phyloP scores from a whole-genome alignment of 164 flowering plant genomes.

The Saururus chinensis region DNA sequence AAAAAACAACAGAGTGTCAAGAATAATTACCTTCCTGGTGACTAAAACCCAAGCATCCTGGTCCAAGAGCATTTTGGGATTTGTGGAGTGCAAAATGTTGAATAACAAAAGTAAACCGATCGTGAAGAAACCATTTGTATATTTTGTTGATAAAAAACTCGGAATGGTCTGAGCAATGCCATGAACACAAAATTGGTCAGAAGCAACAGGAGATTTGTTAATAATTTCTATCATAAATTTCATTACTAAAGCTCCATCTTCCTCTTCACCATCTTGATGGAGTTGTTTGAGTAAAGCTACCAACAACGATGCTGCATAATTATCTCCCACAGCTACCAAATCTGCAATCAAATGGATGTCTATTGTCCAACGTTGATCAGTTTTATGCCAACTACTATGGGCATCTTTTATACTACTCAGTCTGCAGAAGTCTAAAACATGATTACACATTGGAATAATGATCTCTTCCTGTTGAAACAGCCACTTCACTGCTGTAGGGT shows the following conservation, averaged over 20 bases:
- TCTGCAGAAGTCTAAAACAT: conserved; percentile 54
- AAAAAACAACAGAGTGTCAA: neutral
- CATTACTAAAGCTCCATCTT: conserved; percentile 37
- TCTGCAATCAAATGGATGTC: conserved; percentile 36
- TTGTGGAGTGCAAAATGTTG: conserved; percentile 37
- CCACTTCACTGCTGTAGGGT: conserved; percentile 61
- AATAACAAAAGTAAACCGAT: conserved; percentile 32
- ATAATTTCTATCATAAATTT: conserved; percentile 33
- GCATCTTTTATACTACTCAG: conserved; percentile 14
- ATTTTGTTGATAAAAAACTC: conserved; percentile 20
- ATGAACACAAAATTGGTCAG: conserved; percentile 58
- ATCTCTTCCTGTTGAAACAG: conserved; percentile 80
- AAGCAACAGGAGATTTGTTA: conserved; percentile 42
- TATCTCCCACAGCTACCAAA: conserved; percentile 51
- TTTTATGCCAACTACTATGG: conserved; percentile 14
- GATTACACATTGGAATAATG: conserved; percentile 36
- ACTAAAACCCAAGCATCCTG: conserved; percentile 59
- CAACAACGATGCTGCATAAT: conserved; percentile 43
- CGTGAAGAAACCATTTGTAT: conserved; percentile 18
- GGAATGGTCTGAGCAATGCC: conserved; percentile 49
- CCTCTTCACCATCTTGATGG: conserved; percentile 31
- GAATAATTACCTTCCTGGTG: conserved; percentile 43
- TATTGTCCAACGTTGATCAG: conserved; percentile 13
- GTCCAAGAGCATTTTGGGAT: conserved; percentile 38
- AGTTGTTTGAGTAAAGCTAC: conserved; percentile 48